These are phyloP conservation scores for Yarrowia phangngaensis DNA, from an alignment of 805 yeast genomes.

Conservation along the genomic window DNA sequence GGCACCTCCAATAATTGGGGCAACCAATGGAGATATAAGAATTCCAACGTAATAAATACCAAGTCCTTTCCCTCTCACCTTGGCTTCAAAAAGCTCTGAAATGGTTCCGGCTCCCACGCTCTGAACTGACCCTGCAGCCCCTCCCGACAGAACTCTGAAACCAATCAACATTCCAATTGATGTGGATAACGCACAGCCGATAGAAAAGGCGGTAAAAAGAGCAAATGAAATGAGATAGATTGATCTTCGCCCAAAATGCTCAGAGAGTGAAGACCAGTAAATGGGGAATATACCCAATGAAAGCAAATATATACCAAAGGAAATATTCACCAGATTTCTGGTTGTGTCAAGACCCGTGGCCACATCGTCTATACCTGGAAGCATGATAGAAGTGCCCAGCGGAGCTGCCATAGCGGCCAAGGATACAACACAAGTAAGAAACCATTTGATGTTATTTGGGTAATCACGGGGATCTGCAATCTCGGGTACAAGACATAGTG, in stretches of 20 bases:
- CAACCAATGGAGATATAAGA: conserved; percentile 70
- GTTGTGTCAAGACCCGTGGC: conserved; percentile 53
- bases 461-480: conserved; percentile 67
- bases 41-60: conserved; percentile 80
- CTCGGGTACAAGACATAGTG: conserved; percentile 57
- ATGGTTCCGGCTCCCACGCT: conserved; percentile 89
- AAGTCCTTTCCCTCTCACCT: conserved; percentile 72
- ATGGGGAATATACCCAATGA: conserved; percentile 76
- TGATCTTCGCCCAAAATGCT: conserved; percentile 67
- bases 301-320: conserved; percentile 73
- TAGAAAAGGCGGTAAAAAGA: conserved; percentile 58
- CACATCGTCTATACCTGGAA: conserved; percentile 70
- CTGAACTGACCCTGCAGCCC: conserved; percentile 79
- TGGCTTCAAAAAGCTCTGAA: conserved; percentile 63
- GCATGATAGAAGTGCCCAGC: conserved; percentile 79
- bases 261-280: conserved; percentile 86
- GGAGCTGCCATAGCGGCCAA: conserved; percentile 78
- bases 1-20: conserved; percentile 79
- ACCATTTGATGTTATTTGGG: conserved; percentile 48
- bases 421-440: conserved; percentile 64
- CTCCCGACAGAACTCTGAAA: conserved; percentile 71
- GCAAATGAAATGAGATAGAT: conserved; percentile 67
- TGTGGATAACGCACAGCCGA: conserved; percentile 68
- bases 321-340: conserved; percentile 61
- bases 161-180: conserved; percentile 59